Evolutionary conservation across 345 rosid species (phyloP).

Genomic region (Carallia brachiata): DNA sequence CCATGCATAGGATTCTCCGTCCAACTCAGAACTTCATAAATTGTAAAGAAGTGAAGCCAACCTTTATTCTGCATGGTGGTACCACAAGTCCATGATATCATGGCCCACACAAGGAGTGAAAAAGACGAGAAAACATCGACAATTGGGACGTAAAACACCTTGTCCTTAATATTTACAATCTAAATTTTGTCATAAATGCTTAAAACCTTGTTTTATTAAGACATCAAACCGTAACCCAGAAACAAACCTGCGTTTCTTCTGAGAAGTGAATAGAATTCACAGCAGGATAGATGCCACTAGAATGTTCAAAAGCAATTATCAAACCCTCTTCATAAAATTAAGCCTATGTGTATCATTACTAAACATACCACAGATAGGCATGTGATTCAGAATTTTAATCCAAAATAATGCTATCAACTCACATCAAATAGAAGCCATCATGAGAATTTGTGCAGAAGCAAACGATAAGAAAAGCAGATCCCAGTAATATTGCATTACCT

Average conservation of each 20-base stretch:
- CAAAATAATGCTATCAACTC: not conserved
- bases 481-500: conserved; percentile 42
- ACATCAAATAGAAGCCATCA: not conserved
- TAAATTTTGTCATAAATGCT: too few species aligned
- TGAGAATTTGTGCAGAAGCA: not conserved
- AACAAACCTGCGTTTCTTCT: too few species aligned
- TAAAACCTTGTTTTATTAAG: too few species aligned
- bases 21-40: conserved; percentile 1
- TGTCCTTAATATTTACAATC: too few species aligned
- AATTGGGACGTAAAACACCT: too few species aligned
- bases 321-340: not conserved
- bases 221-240: too few species aligned
- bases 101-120: too few species aligned
- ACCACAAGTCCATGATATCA: too few species aligned
- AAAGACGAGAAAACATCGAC: too few species aligned
- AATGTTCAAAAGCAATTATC: not conserved
- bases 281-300: not conserved
- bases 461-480: not conserved
- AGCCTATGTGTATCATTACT: not conserved
- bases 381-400: not conserved
- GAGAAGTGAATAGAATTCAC: too few species aligned
- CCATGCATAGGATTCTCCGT: not conserved
- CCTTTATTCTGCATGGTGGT: too few species aligned
- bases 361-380: not conserved
- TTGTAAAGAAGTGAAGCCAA: not conserved